Evolutionary conservation across 106 monocot genomes (phyloP).

Genomic region (Acorus gramineus): DNA sequence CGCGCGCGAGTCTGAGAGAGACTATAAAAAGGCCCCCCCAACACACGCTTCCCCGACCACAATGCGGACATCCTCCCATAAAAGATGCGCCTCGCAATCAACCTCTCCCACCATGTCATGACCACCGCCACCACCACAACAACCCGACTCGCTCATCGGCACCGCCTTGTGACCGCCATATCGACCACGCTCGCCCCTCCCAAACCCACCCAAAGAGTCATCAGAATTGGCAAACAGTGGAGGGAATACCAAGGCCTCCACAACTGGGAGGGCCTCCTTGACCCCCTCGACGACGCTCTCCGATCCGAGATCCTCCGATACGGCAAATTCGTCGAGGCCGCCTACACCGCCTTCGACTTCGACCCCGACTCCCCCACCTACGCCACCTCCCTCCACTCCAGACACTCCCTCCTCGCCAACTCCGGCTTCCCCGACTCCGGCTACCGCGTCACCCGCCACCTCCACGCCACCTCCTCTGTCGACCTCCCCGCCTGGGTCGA

Average conservation of each 20-base stretch:
- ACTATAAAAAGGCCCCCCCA: no score
- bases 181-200: no score
- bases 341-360: slow-evolving; percentile 2
- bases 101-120: no score
- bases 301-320: slow-evolving; percentile 90
- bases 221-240: slow-evolving; percentile 16
- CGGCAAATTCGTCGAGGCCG: slow-evolving; percentile 63
- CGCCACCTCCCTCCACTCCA: slow-evolving; percentile 3
- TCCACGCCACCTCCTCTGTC: slow-evolving; percentile 81
- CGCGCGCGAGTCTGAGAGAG: no score
- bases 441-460: slow-evolving; percentile 42
- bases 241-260: slow-evolving; percentile 47
- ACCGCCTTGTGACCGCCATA: no score
- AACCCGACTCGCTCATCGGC: no score
- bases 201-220: no score
- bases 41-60: no score
- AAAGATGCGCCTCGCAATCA: no score
- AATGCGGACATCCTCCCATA: no score
- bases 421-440: slow-evolving; percentile 30
- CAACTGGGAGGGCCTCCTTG: slow-evolving; percentile 65
- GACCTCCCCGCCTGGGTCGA: slow-evolving; percentile 27
- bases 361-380: slow-evolving; percentile 25
- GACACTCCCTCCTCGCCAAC: slow-evolving; percentile 28
- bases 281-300: slow-evolving; percentile 70
- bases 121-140: no score